Percentiles rank a stretch among this genome's conserved stretches.
Evolutionary conservation across 2,329 filamentous ascomycete genomes (phyloP).

Genomic region (Hymenotorrendiella dingleyae): DNA sequence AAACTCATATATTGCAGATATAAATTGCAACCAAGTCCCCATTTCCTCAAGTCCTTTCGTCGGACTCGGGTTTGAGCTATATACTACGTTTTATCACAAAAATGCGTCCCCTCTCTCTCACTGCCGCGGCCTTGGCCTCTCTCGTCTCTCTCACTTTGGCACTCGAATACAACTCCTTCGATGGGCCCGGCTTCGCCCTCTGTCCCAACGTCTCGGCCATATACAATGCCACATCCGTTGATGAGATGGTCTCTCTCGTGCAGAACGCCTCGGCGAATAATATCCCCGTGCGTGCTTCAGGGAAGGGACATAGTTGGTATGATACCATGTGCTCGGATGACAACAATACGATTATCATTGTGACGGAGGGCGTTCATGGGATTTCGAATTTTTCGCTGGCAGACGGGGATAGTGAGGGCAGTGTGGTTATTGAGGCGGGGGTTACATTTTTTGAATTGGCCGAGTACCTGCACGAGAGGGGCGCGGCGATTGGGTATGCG

Average conservation of each 20-base stretch:
- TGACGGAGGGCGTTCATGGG: conserved; percentile 10
- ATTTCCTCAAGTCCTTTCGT: no score
- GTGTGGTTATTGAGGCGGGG: conserved; percentile 14
- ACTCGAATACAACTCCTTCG: conserved; percentile 18
- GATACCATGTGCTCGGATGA: conserved; percentile 20
- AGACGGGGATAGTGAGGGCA: no score
- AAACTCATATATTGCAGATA: no score
- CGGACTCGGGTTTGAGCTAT: no score
- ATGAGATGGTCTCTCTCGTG: conserved; percentile 15
- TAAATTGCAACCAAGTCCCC: no score
- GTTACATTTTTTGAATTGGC: conserved; percentile 17
- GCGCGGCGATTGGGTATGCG: conserved; percentile 14
- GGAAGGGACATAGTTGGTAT: conserved; percentile 19
- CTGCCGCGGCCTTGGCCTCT: no score
- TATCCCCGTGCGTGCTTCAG: conserved; percentile 13
- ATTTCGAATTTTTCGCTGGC: conserved; percentile 11
- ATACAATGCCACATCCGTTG: conserved; percentile 7
- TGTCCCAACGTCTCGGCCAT: conserved; percentile 16
- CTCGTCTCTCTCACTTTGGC: no score
- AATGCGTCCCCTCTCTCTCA: no score
- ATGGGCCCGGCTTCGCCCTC: conserved; percentile 14
- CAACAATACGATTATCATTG: conserved; percentile 12
- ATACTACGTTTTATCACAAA: no score
- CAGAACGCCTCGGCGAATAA: conserved; percentile 9
- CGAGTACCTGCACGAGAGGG: conserved; percentile 11